These are phyloP conservation scores for Tillandsia leiboldiana DNA, from an alignment of 176 grass and related monocot genomes.

Conservation along the genomic window DNA sequence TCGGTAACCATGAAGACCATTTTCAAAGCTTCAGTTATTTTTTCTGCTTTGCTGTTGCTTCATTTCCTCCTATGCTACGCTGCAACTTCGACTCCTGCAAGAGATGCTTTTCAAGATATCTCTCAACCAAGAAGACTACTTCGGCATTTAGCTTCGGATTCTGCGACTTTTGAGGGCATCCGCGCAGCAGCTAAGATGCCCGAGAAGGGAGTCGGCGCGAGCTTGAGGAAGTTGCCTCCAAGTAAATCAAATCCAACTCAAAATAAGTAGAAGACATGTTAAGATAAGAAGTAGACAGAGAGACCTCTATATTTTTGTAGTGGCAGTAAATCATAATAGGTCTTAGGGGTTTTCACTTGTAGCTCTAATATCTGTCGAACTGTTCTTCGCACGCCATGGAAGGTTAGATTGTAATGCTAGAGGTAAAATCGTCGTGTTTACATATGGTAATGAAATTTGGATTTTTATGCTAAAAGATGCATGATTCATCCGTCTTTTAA, in stretches of 20 bases:
- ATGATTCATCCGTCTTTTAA: not conserved
- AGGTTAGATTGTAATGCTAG: not conserved
- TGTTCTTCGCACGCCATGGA: not conserved
- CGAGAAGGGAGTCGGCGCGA: slow-evolving; percentile 23
- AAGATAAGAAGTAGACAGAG: not conserved
- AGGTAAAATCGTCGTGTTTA: not conserved
- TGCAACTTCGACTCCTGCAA: slow-evolving; percentile 4
- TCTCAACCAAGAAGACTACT: slow-evolving; percentile 20
- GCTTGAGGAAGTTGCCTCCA: slow-evolving; percentile 22
- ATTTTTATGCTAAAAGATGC: not conserved
- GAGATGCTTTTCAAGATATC: not conserved
- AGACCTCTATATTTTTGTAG: slow-evolving; percentile 7
- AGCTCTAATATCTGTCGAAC: not conserved
- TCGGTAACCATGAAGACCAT: slow-evolving; percentile 24
- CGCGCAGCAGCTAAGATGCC: slow-evolving; percentile 20
- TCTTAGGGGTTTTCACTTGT: not conserved
- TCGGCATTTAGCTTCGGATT: slow-evolving; percentile 8
- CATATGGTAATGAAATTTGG: not conserved
- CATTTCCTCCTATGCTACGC: slow-evolving; percentile 8
- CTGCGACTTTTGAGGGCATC: slow-evolving; percentile 5
- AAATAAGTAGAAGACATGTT: slow-evolving; percentile 18
- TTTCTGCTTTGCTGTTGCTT: slow-evolving; percentile 25
- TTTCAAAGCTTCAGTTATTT: slow-evolving; percentile 17
- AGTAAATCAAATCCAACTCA: slow-evolving; percentile 35
- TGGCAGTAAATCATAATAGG: not conserved